Percentiles rank a stretch among this genome's conserved stretches.
These are phyloP conservation scores for Cnidoscolus chayamansa DNA, from an alignment of 441 rosid species.

Conservation along the genomic window DNA sequence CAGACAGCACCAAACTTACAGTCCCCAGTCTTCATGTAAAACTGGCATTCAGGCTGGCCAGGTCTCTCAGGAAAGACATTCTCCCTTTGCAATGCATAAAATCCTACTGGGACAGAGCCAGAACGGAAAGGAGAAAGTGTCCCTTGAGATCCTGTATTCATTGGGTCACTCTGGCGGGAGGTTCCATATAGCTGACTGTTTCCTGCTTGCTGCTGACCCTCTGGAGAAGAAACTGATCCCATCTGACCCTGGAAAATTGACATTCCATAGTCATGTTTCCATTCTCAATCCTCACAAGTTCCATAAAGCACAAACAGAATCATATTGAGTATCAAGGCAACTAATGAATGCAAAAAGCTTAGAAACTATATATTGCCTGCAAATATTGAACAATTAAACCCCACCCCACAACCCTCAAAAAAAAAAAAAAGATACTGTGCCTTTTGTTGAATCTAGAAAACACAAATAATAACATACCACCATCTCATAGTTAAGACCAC, in stretches of 20 bases:
- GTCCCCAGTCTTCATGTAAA: constrained; percentile 97
- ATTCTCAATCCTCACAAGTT: constrained; percentile 22
- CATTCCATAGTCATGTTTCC: constrained; percentile 25
- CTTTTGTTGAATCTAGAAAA: neutral
- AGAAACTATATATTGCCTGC: neutral
- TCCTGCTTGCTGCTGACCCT: constrained; percentile 57
- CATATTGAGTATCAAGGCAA: constrained; percentile 10
- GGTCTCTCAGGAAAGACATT: constrained; percentile 98
- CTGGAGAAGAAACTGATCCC: constrained; percentile 82
- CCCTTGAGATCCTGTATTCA: constrained; percentile 56
- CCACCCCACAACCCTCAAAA: neutral
- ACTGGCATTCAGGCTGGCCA: constrained; percentile 92
- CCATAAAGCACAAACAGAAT: constrained; percentile 1
- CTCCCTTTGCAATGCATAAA: constrained; percentile 74
- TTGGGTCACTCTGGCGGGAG: constrained; percentile 52
- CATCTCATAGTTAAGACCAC: neutral
- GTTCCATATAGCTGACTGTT: constrained; percentile 60
- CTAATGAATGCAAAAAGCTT: constrained; percentile 8
- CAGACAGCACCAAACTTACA: constrained; percentile 98
- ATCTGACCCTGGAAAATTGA: constrained; percentile 67
- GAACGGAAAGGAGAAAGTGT: constrained; percentile 51
- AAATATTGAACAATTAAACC: neutral
- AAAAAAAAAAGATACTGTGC: neutral
- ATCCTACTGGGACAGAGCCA: constrained; percentile 59
- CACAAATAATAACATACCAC: neutral